Base-by-base conservation (phyloP, 352 stramenopile genomes). In the Pythium phragmitis region DNA sequence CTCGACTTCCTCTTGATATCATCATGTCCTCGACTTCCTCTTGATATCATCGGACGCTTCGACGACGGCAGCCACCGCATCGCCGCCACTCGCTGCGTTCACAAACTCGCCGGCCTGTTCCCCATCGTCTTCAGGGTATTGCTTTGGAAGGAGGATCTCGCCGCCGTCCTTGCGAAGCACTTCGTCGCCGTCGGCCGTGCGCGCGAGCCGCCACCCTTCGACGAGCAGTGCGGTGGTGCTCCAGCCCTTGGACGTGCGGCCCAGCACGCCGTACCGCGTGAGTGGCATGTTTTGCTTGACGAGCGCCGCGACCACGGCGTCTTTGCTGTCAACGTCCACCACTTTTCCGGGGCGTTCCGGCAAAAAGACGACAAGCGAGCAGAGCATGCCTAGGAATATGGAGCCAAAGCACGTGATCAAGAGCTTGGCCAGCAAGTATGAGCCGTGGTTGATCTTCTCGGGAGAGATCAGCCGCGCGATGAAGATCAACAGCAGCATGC, bases 201-300 rank as follows among this genome's bases (percentile, higher is more conserved):
- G 60, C 16, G 61, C 68, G 16, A 84, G 45, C 5, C 73, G 65
- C 75, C 75, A 84, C 19, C 75, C 75, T 57, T 78, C 73, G 4
- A 84, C 71, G 37, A 84, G 67, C 14, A 84, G 51, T 2, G 65
- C 75, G 0, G 70, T 73, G 33, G 71, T 81, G 53, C 69, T 81
- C 73, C 73, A 84, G 19, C 75, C 75, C 19, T 65, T 69, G 14
- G 70, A 70, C 4, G 75, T 81, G 1, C 75, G 70, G 13, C 75
- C 75, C 14, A 84, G 63, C 48, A 84, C 73, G 26, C 75, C 75
- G 48, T 84, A 84, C 14, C 73, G 65, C 19, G 68, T 80, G 36
- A 84, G 62, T 11, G 75, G 73, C 36, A 84, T 64, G 51, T 81
- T 81, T 49, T 84, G 75, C 48, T 76, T 70, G 28, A 84, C 73